Evolutionary conservation across 169 alveolate genomes (phyloP), one percentile per base, ranked within the genome.

Genomic region (Cryptosporidium parvum): DNA sequence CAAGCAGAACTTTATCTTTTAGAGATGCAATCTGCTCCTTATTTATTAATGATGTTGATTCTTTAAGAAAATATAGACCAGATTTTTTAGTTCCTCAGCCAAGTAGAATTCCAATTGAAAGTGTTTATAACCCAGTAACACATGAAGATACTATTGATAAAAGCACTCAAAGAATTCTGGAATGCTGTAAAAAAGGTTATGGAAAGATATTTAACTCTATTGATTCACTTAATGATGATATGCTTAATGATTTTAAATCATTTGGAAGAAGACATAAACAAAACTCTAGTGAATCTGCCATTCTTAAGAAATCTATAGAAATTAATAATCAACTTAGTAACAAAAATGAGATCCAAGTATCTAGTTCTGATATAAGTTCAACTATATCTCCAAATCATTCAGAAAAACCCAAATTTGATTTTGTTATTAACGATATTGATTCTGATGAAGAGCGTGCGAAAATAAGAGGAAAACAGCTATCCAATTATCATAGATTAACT

Each of bases 41-140:
- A 48, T 80, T 80, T 80, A 80, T 80, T 42, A 80, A 80, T 23
- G 89, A 80, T 59, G 70, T 80, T 35, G 89, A 80, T n/a, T 80
- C 89, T 23, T 65, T 62, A 39, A 80, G 89, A 44, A 59, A 53
- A 39, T 80, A 80, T 51, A 80, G 89, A 39, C 45, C 44, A 2
- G 68, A 62, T 9, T 44, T 18, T 42, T 23, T 44, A 21, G 29
- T 42, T 42, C 73, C 75, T 16, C 52, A 80, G 10, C 73, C 75
- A 26, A 35, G 52, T 44, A 33, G 62, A 62, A 80, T 80, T 33
- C 59, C 73, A n/a, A 23, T 80, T 12, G 89, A 80, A 35, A 39
- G 26, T 6, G 12, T 61, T 45, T 44, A 29, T 58, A 65, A 80
- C 23, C 73, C 73, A n/a, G 39, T 62, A 62, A 80, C 73, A 8